These are phyloP conservation scores for Salvia sclarea DNA, from an alignment of 305 asterid genomes.

Conservation along the genomic window DNA sequence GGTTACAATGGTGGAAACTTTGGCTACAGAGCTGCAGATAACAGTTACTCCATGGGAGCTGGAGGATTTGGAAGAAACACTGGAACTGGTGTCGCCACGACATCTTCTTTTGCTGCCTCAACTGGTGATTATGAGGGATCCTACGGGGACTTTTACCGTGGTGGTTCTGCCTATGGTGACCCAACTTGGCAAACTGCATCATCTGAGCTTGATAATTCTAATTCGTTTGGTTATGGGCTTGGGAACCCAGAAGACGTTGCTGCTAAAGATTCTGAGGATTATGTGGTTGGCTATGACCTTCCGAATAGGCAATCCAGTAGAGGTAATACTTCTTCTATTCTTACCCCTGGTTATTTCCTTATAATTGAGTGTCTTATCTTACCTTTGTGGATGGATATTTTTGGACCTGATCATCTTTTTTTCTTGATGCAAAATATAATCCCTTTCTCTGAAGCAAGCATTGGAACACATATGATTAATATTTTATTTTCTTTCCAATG, in stretches of 20 bases:
- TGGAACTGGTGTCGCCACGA: constrained; percentile 45
- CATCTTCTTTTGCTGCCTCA: constrained; percentile 57
- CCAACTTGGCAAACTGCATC: constrained; percentile 71
- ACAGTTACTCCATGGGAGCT: constrained; percentile 51
- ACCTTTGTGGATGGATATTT: neutral
- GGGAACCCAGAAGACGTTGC: constrained; percentile 55
- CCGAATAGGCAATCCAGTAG: constrained; percentile 72
- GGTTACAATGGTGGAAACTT: constrained; percentile 55
- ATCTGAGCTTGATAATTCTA: constrained; percentile 56
- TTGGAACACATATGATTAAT: constrained; percentile 12
- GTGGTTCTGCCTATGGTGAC: constrained; percentile 70
- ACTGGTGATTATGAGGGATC: constrained; percentile 63
- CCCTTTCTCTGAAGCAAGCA: too few relatives aligned
- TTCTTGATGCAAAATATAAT: constrained; percentile 10
- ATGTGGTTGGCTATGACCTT: constrained; percentile 65
- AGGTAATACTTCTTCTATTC: constrained; percentile 50
- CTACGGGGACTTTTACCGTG: constrained; percentile 61
- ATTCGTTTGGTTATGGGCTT: constrained; percentile 71
- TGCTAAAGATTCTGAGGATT: constrained; percentile 69
- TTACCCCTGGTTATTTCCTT: constrained; percentile 9
- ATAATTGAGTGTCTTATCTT: constrained; percentile 9
- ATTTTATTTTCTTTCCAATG: neutral
- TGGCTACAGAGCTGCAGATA: constrained; percentile 66
- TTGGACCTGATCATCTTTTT: constrained; percentile 5
- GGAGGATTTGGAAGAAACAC: constrained; percentile 66